Conservation (phyloP, 176 grass and related monocot species). For the Typha latifolia region DNA sequence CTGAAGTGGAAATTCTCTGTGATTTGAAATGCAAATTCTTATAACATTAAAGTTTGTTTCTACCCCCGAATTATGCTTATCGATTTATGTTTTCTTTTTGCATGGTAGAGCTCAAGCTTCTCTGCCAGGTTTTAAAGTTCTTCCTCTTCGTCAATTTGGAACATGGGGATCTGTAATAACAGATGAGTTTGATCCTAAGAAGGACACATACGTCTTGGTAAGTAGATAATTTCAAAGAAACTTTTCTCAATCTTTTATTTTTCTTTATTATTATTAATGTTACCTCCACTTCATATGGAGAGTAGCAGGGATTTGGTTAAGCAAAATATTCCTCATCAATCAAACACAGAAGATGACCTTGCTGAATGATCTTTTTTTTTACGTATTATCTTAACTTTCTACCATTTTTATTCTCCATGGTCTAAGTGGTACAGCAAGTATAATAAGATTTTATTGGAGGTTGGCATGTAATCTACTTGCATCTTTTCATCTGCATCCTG, state of each 20-base stretch:
- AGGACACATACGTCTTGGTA: constrained; percentile 96
- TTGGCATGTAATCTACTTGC: background rate
- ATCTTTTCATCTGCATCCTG: background rate
- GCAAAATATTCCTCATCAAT: constrained; percentile 2
- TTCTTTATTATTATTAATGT: background rate
- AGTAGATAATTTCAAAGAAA: constrained; percentile 5
- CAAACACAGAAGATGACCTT: too few species aligned
- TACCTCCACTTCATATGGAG: background rate
- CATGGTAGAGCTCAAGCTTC: constrained; percentile 67
- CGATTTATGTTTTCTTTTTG: constrained; percentile 1
- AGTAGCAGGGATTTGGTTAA: background rate
- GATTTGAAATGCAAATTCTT: too few species aligned
- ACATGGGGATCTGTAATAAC: constrained; percentile 93
- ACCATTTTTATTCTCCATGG: background rate
- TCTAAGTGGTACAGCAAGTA: constrained; percentile 1
- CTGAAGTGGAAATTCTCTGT: too few species aligned
- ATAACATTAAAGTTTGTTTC: too few species aligned
- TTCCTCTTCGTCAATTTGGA: constrained; percentile 81
- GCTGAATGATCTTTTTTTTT: too few species aligned
- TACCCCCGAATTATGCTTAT: constrained; percentile 13
- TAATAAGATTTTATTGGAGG: background rate
- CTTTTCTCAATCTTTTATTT: constrained; percentile 3
- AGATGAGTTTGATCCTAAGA: constrained; percentile 85
- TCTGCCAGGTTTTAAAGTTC: constrained; percentile 74
- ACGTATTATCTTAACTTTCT: background rate